Evolutionary conservation across 2,329 filamentous ascomycete species (phyloP).

Genomic region (Claviceps maximensis): DNA sequence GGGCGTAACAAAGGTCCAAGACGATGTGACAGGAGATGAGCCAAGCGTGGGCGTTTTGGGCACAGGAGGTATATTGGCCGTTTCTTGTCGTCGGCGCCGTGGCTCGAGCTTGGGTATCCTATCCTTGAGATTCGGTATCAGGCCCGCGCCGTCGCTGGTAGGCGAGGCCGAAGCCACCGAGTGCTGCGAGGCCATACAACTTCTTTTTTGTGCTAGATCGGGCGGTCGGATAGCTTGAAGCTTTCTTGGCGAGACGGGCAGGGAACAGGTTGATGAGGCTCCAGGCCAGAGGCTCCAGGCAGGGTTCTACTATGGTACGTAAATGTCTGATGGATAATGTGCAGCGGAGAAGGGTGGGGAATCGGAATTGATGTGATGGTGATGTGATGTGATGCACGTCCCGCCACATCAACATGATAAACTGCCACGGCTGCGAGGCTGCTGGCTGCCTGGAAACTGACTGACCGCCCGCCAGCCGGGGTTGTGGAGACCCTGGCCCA

Average conservation of each 20-base stretch:
- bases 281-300: no score
- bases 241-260: background rate
- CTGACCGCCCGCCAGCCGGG: no score
- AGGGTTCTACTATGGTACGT: no score
- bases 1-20: conserved; percentile 51
- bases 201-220: background rate
- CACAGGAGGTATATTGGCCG: conserved; percentile 46
- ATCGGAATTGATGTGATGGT: no score
- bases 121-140: conserved; percentile 29
- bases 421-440: background rate
- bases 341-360: background rate
- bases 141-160: conserved; percentile 7
- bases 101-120: conserved; percentile 56
- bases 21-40: conserved; percentile 47
- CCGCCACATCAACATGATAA: no score
- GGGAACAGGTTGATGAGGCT: background rate
- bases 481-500: no score
- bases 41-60: conserved; percentile 67
- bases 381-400: background rate
- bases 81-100: conserved; percentile 38
- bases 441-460: no score
- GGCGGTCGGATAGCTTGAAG: background rate
- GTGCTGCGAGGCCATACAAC: conserved; percentile 14
- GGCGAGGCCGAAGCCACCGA: conserved; percentile 14
- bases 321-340: background rate